These are phyloP conservation scores for Isochrysis galbana DNA, from an alignment of 78 protist species.

Conservation along the genomic window DNA sequence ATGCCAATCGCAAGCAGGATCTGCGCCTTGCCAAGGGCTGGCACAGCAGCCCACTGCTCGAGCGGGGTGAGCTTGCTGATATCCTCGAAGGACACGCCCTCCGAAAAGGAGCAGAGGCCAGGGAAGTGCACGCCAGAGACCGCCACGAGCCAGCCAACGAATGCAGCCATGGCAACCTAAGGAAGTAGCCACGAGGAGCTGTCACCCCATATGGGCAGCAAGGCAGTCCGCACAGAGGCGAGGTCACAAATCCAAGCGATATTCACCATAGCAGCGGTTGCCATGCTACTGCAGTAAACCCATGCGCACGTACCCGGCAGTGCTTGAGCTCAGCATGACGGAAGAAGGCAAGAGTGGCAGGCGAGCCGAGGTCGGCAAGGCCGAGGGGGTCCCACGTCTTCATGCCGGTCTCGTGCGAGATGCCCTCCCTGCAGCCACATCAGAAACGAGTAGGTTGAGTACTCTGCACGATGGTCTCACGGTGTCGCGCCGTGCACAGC, in stretches of 20 bases:
- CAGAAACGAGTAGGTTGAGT: too few species aligned
- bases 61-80: not conserved
- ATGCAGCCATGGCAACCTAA: not conserved
- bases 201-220: not conserved
- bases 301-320: too few species aligned
- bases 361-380: not conserved
- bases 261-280: too few species aligned
- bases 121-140: not conserved
- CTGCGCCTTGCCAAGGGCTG: not conserved
- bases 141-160: not conserved
- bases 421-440: conserved; percentile 12
- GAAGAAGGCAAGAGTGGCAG: not conserved
- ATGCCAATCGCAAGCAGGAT: not conserved
- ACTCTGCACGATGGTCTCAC: too few species aligned
- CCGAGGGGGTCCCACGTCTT: not conserved
- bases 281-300: too few species aligned
- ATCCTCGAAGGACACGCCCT: not conserved
- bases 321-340: conserved; percentile 18
- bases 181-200: not conserved
- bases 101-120: not conserved
- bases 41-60: not conserved
- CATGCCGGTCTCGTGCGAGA: not conserved
- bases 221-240: not conserved
- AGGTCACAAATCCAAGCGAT: not conserved
- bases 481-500: too few species aligned